Base-by-base conservation (phyloP, 148 eudicot genomes). In the Rhododendron griersonianum region DNA sequence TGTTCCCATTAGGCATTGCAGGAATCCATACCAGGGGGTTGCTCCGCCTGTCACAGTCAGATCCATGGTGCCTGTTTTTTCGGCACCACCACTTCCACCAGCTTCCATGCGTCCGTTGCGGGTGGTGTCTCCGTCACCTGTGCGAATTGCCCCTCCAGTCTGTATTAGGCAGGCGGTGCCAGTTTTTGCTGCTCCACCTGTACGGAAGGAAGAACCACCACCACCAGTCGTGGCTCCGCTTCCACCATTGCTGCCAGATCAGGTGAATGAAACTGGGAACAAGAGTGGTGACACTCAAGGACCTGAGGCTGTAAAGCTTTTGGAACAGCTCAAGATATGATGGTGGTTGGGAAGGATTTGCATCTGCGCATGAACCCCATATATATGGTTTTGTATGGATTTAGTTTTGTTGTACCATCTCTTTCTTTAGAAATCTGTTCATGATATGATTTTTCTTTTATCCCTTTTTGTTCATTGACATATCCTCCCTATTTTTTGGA, bases 21-120 rank as follows among this genome's bases (percentile, higher is more conserved):
- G 94, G 82, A 74, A 90, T 14, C 87, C 92, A 33, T 91, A 91
- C 87, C 93, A 44, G 41, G 92, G 93, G 50, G 87, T 95, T 18
- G 98, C 98, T 37, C 95, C 93, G 4, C 90, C 98, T 0, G 95
- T 95, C 30, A 93, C 95, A 6, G 87, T 94, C 57, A 88, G 98
- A 88, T 89, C 89, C 45, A 89, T 92, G 4, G 90, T 94, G 61
- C 98, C 95, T 47, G 93, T 92, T 59, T 94, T 88, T 90, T 89
- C 98, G 35, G 93, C 98, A 18, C 96, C 95, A 30, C 90, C 93
- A 45, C 81, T 89, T 19, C 96, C 95, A 30, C 90, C 92, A 45
- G 81, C 89, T 21, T 80, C 86, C 59, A n/a, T 85, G 63, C 78
- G 73, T 19, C 85, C 89, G 1, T 61, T 92, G 21, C 87, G 85